Base-by-base conservation (phyloP, 2,329 filamentous ascomycete genomes). In the Sporothrix protearum region DNA sequence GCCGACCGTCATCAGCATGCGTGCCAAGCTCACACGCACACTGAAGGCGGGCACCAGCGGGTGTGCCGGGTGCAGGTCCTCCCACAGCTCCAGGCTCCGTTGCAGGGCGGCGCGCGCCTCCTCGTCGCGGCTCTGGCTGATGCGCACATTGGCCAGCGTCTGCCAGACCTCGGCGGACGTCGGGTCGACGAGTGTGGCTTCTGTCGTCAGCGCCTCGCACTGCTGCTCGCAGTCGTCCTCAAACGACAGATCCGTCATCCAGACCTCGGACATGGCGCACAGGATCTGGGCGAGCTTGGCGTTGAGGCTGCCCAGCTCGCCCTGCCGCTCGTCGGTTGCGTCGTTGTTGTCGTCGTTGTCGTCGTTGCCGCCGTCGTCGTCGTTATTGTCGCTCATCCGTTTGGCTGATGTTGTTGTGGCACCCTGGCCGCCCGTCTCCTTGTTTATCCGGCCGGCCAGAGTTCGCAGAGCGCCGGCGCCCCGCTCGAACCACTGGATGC, bases 211-310 rank as follows among this genome's bases (percentile, higher is more conserved):
- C 5, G 88, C 84, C 81, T 99, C 95, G 83, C 96, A 99, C 76
- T 91, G 88, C 75, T 87, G 84, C 83, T 99, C 96, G 5, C 95
- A 96, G 78, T 97, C 94, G 69, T 90, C 89, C 81, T 97, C 94
- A 93, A 88, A 96, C 77, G 92, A 96, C 76, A 98, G 83, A 83
- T 99, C 96, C 12, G 96, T 99, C 96, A 99, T 99, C 84, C 97
- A 99, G 67, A 99, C 93, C 83, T 99, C 96, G 7, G 93, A 90
- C 73, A 98, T 93, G 36, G 92, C 93, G 81, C 96, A 99, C 47
- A 99, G 86, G n/a, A 94, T 93, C 76, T 93, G 93, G 1, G 94
- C 93, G 47, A 98, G 85, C 81, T 96, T 96, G 75, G 86, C 85
- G 79, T 91, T 91, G 84, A 93, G 92, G 80, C 87, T 92, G 36